Conservation (phyloP, 345 rosid species). For the Sonneratia caseolaris region DNA sequence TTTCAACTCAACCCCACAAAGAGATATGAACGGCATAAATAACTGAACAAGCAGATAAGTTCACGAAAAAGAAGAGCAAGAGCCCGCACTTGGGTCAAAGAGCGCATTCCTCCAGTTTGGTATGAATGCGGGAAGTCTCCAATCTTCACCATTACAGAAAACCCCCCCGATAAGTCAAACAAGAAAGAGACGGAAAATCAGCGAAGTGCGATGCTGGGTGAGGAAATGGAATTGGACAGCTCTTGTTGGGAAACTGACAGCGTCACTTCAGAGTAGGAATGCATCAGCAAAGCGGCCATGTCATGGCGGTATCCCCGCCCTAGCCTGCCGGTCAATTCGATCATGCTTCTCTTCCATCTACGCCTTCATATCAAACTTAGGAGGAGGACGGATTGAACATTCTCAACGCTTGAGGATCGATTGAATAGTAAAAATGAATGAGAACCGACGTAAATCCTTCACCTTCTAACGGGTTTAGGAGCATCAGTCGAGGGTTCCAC, state of each 20-base stretch:
- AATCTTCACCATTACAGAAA: constrained; percentile 24
- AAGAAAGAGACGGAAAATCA: neutral
- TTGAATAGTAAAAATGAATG: neutral
- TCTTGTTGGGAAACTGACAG: neutral
- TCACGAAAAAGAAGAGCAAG: neutral
- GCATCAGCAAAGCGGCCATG: constrained; percentile 38
- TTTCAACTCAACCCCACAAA: constrained; percentile 5
- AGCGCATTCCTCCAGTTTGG: constrained; percentile 32
- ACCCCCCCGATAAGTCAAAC: neutral
- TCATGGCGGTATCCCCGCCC: constrained; percentile 42
- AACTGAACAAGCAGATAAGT: neutral
- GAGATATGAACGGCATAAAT: neutral
- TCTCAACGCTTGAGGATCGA: neutral
- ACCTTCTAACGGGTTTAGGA: constrained; percentile 4
- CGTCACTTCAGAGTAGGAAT: constrained; percentile 60
- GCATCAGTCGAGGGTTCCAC: constrained; percentile 1
- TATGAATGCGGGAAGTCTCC: constrained; percentile 59
- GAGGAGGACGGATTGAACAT: neutral
- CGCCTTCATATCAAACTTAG: constrained; percentile 9
- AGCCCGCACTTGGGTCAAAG: constrained; percentile 40
- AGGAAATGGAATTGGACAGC: neutral
- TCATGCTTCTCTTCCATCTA: constrained; percentile 46
- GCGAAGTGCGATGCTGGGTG: neutral
- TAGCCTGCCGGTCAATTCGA: constrained; percentile 56
- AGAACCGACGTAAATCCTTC: neutral